Conservation (phyloP, 352 stramenopile genomes). For the Aphanomyces stellatus region DNA sequence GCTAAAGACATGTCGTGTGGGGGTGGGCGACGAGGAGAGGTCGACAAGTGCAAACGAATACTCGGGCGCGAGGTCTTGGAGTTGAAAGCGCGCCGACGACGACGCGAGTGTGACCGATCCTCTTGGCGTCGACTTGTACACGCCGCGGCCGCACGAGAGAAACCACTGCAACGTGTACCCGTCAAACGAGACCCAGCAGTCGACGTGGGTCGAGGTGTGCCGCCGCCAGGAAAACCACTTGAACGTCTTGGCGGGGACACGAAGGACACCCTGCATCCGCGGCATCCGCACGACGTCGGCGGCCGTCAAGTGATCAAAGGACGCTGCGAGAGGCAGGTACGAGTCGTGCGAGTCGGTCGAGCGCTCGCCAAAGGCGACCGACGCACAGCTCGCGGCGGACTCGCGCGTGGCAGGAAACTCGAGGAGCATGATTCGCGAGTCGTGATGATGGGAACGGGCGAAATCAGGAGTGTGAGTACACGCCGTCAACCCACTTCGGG, state of each 20-base stretch:
- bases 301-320: background rate
- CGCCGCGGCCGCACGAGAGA: background rate
- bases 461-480: no score
- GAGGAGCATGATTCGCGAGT: no score
- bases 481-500: no score
- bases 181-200: constrained; percentile 17
- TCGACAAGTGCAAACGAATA: constrained; percentile 5
- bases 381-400: background rate
- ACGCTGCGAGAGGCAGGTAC: background rate
- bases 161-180: background rate
- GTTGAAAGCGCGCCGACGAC: background rate
- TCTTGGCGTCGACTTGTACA: constrained; percentile 8
- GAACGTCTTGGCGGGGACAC: background rate
- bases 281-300: background rate
- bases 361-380: no score
- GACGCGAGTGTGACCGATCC: background rate
- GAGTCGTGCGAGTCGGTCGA: background rate
- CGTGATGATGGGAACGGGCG: no score
- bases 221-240: background rate
- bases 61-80: background rate
- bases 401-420: no score
- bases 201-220: background rate
- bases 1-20: background rate
- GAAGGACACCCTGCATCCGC: constrained; percentile 1
- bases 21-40: background rate